Base-by-base conservation (phyloP, 139 green algal genomes). In the Limnomonas spitsbergensis region DNA sequence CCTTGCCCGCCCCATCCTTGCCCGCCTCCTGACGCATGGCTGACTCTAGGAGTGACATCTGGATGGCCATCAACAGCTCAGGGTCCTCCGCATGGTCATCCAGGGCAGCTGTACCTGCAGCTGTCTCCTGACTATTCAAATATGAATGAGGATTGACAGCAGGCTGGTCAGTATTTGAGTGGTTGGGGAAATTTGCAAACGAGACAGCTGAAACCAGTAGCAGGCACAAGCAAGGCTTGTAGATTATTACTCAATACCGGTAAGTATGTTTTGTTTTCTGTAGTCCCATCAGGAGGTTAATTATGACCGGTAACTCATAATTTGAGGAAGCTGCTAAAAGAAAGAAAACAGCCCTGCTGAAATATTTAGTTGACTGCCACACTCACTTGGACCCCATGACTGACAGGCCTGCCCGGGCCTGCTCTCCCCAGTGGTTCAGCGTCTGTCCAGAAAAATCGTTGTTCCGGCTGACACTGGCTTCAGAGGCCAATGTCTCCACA, bases 31-130 rank as follows among this genome's bases (percentile, higher is more conserved):
- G 56, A 7, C 24, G 7, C 56, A 24, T 34, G 9, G 56, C 56
- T 70, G 29, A 7, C 56, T 70, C 56, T 20, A 70, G 27, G 14
- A 70, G 24, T 38, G 56, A 70, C 73, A 36, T 37, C 52, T 71
- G 52, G 6, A 77, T 77, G 35, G 68, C 71, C 20, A 2, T 56
- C 54, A 53, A 9, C 38, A 67, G 34, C 24, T 77, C 29, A 29
- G 3, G 35, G 38, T 52, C 31, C 67, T 81, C 40, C 66, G 3
- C 32, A 6, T 38, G 31, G 40, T 56, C 66, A 27, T 42, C 71
- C 1, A 37, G 39, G 47, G 4, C 40, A 61, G 66, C 32, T 31
- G 37, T 56, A 36, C 38, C 35, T 20, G 26, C 9, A 38, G 69
- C 38, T 53, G 35, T 20, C 27, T 4, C n/a, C 36, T 56, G 36